These are phyloP conservation scores for Pogostemon cablin DNA, from an alignment of 257 asterid species.

Conservation along the genomic window DNA sequence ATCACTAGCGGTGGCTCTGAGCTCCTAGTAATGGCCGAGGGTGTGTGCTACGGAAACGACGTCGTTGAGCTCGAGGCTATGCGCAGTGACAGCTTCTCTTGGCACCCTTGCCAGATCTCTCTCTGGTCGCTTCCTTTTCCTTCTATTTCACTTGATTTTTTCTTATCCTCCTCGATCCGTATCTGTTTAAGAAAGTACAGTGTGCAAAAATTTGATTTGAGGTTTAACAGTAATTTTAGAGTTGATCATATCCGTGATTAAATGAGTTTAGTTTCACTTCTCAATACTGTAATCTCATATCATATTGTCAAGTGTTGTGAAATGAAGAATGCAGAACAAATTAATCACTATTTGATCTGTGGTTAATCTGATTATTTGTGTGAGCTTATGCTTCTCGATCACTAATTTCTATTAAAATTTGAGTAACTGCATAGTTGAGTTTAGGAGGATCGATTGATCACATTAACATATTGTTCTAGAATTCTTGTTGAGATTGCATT, in stretches of 20 bases:
- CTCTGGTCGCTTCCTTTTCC: constrained; percentile 42
- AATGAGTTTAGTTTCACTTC: constrained; percentile 12
- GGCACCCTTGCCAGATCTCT: constrained; percentile 71
- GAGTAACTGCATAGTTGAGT: neutral
- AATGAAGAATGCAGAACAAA: constrained; percentile 4
- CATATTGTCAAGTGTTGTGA: neutral
- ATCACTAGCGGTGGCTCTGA: constrained; percentile 1
- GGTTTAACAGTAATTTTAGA: neutral
- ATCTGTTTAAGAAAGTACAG: neutral
- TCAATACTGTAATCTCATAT: neutral
- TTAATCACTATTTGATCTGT: constrained; percentile 15
- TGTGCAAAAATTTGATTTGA: neutral
- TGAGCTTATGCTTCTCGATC: neutral
- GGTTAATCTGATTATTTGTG: neutral
- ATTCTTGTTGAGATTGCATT: neutral
- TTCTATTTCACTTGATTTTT: neutral
- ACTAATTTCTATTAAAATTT: neutral
- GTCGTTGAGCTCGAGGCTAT: constrained; percentile 54
- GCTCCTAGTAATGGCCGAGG: constrained; percentile 37
- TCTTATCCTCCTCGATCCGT: neutral
- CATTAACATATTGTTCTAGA: neutral
- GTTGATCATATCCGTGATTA: constrained; percentile 13
- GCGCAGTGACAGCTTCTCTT: constrained; percentile 57
- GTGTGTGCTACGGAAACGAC: constrained; percentile 32
- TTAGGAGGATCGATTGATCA: neutral